These are phyloP conservation scores for Candida montana DNA, from an alignment of 805 yeast species.

Conservation along the genomic window DNA sequence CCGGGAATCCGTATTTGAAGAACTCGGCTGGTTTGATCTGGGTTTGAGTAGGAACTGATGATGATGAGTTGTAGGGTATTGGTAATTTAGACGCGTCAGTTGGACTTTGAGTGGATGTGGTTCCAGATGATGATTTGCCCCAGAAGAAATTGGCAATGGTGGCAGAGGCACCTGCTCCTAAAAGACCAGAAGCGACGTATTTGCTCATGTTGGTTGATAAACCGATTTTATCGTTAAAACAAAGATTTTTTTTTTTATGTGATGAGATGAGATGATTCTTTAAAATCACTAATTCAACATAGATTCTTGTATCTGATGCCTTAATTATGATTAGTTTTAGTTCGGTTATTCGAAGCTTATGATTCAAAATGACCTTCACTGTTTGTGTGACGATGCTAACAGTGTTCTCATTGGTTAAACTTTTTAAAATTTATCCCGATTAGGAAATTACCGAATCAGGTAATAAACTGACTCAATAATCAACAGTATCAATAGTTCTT, in stretches of 20 bases:
- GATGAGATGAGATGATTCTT: not conserved
- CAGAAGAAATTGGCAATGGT: conserved; percentile 31
- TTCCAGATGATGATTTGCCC: conserved; percentile 21
- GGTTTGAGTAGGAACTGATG: conserved; percentile 18
- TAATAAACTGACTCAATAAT: no score
- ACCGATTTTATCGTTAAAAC: not conserved
- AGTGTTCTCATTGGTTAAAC: conserved; percentile 31
- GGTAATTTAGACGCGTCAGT: conserved; percentile 7
- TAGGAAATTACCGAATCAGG: no score
- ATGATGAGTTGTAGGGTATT: conserved; percentile 5
- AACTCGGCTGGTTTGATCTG: conserved; percentile 69
- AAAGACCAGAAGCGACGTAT: conserved; percentile 21
- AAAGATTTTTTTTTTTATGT: not conserved
- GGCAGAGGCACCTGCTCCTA: conserved; percentile 28
- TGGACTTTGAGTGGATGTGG: conserved; percentile 1
- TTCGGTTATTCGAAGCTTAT: conserved; percentile 24
- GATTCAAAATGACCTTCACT: conserved; percentile 46
- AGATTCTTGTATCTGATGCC: conserved; percentile 25
- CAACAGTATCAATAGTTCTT: no score
- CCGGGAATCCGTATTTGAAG: conserved; percentile 92
- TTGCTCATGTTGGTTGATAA: conserved; percentile 20
- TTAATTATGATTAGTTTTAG: conserved; percentile 30
- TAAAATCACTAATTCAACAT: conserved; percentile 27
- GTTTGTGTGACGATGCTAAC: conserved; percentile 52
- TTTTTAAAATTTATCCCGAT: no score